Conservation (phyloP, 306 rosid genomes). For the Quercus aquifolioides region DNA sequence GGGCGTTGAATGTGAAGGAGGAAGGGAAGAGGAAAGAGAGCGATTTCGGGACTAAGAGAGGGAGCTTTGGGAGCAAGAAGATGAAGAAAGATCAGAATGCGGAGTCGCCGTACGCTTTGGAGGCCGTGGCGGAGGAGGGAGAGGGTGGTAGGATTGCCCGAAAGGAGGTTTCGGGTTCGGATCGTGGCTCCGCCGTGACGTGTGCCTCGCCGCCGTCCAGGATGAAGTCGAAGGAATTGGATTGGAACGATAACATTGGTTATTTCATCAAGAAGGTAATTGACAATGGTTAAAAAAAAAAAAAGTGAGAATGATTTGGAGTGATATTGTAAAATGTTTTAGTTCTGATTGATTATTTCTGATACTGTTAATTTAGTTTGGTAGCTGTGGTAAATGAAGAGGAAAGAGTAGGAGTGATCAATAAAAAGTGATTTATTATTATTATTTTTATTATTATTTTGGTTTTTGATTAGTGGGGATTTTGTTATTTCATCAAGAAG, state of each 20-base stretch:
- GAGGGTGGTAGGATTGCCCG: constrained; percentile 2
- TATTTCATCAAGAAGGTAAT: constrained; percentile 88
- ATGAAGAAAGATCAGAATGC: constrained; percentile 33
- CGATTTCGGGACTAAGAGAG: constrained; percentile 34
- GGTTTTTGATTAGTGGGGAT: too few relatives aligned
- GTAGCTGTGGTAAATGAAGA: background rate
- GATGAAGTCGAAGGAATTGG: constrained; percentile 30
- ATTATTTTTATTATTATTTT: background rate
- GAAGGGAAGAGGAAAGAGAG: constrained; percentile 50
- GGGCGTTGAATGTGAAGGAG: constrained; percentile 30
- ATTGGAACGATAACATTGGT: constrained; percentile 55
- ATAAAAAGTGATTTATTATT: background rate
- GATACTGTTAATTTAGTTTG: background rate
- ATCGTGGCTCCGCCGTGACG: constrained; percentile 19
- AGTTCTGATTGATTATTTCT: background rate
- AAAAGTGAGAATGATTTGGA: too few relatives aligned
- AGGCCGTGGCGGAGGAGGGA: constrained; percentile 42
- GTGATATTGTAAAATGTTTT: background rate
- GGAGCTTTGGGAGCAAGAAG: constrained; percentile 66
- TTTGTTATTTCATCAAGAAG: too few relatives aligned
- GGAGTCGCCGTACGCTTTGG: constrained; percentile 66
- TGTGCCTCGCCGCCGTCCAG: constrained; percentile 25
- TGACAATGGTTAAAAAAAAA: background rate
- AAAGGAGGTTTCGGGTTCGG: constrained; percentile 12
- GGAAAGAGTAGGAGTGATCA: background rate